These are phyloP conservation scores for Lunularia cruciata DNA, from an alignment of 225 moss, liverwort and hornwort genomes.

Conservation along the genomic window DNA sequence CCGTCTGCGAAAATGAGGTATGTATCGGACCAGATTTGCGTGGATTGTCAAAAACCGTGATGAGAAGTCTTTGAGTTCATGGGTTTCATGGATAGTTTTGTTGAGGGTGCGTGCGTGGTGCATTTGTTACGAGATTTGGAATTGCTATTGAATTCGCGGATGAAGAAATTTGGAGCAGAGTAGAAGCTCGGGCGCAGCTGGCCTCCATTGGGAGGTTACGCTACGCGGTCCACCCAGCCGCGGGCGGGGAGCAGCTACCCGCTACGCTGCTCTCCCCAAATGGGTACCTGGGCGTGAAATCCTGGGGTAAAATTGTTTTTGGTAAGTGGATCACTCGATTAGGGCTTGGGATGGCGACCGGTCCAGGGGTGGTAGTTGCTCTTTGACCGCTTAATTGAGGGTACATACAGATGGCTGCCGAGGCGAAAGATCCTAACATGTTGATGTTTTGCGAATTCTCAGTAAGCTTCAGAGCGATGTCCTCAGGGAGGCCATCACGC, in stretches of 20 bases:
- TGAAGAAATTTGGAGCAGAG: too few species aligned
- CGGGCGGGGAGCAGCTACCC: slow-evolving; percentile 41
- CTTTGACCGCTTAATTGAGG: too few species aligned
- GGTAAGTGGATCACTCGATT: background rate
- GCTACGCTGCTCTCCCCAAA: slow-evolving; percentile 41
- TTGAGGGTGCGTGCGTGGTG: too few species aligned
- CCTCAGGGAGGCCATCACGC: slow-evolving; percentile 63
- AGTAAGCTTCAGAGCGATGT: slow-evolving; percentile 92
- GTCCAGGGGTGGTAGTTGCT: background rate
- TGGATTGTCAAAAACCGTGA: too few species aligned
- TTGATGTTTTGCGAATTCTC: slow-evolving; percentile 19
- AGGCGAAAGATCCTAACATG: too few species aligned
- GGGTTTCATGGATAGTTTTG: too few species aligned
- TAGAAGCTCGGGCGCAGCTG: slow-evolving; percentile 1
- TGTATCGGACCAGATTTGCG: too few species aligned
- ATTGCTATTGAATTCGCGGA: too few species aligned
- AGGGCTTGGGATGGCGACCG: background rate
- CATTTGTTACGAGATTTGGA: too few species aligned
- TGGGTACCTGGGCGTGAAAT: slow-evolving; percentile 51
- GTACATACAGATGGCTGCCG: background rate
- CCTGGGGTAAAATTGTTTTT: slow-evolving; percentile 20
- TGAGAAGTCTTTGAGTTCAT: too few species aligned
- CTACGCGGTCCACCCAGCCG: slow-evolving; percentile 57
- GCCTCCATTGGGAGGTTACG: slow-evolving; percentile 25
- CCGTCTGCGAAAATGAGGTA: too few species aligned